A percentile compares a stretch with the other conserved stretches of the same genome.
Evolutionary conservation across 2,329 filamentous ascomycete species (phyloP).

Genomic region (Epichloe amarillans): DNA sequence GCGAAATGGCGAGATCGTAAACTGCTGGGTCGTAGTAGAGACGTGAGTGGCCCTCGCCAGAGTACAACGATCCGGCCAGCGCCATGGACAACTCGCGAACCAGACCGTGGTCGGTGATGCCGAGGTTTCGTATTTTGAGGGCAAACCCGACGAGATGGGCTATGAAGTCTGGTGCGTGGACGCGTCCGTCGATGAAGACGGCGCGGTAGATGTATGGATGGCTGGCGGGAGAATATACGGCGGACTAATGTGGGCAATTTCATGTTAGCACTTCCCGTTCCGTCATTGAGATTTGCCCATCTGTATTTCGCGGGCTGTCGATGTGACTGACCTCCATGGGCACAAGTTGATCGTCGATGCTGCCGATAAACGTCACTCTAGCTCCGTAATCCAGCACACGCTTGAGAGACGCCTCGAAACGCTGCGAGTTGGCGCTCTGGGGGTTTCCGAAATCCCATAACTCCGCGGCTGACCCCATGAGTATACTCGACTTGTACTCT

Average conservation of each 20-base stretch:
- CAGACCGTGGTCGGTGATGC: slow-evolving; percentile 83
- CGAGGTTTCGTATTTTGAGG: slow-evolving; percentile 85
- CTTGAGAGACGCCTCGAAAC: slow-evolving; percentile 65
- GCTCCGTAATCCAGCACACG: slow-evolving; percentile 66
- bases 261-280: background rate
- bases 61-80: slow-evolving; percentile 80
- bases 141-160: slow-evolving; percentile 87
- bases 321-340: slow-evolving; percentile 58
- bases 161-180: slow-evolving; percentile 89
- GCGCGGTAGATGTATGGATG: slow-evolving; percentile 92
- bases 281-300: background rate
- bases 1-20: slow-evolving; percentile 65
- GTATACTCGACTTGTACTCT: slow-evolving; percentile 78
- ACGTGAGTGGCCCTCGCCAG: slow-evolving; percentile 83
- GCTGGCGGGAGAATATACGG: slow-evolving; percentile 69
- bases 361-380: slow-evolving; percentile 76
- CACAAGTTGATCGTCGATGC: slow-evolving; percentile 93
- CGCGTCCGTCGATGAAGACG: slow-evolving; percentile 87
- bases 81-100: slow-evolving; percentile 81
- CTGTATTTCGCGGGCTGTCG: too few species aligned
- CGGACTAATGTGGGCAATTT: slow-evolving; percentile 39
- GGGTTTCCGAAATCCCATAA: slow-evolving; percentile 84
- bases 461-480: slow-evolving; percentile 85
- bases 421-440: slow-evolving; percentile 66
- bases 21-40: slow-evolving; percentile 83